Evolutionary conservation across 805 yeast genomes (phyloP).

Genomic region (Metschnikowia borealis): DNA sequence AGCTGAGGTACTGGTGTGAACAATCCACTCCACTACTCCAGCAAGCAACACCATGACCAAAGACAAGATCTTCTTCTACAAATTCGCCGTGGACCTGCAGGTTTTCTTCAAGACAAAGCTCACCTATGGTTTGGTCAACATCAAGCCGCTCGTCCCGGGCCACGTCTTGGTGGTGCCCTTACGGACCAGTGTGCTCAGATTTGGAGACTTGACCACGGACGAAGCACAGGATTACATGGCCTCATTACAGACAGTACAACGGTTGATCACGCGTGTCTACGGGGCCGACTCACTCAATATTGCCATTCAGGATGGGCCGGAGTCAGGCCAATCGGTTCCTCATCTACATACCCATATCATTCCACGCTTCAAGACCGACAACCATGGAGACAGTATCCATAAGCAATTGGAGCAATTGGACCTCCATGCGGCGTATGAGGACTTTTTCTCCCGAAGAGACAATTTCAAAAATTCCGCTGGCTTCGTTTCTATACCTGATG

Average conservation of each 20-base stretch:
- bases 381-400: constrained; percentile 60
- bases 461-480: constrained; percentile 25
- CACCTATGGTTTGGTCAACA: constrained; percentile 82
- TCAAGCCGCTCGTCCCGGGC: constrained; percentile 91
- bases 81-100: constrained; percentile 53
- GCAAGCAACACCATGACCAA: constrained; percentile 7
- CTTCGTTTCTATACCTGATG: constrained; percentile 40
- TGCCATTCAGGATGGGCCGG: constrained; percentile 94
- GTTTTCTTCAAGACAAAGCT: constrained; percentile 56
- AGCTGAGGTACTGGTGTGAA: too few species aligned
- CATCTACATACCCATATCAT: constrained; percentile 93
- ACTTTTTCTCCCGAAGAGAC: constrained; percentile 21
- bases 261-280: constrained; percentile 61
- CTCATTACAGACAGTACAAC: constrained; percentile 67
- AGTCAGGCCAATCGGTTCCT: constrained; percentile 95
- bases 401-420: constrained; percentile 55
- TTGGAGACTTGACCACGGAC: constrained; percentile 65
- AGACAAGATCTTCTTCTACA: constrained; percentile 42
- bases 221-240: constrained; percentile 76
- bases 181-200: constrained; percentile 54
- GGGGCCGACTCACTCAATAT: constrained; percentile 82
- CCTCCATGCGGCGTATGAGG: constrained; percentile 32
- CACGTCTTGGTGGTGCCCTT: constrained; percentile 83
- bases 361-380: constrained; percentile 67
- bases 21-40: too few species aligned